Conservation (phyloP, 345 rosid species). For the Acer campestre region DNA sequence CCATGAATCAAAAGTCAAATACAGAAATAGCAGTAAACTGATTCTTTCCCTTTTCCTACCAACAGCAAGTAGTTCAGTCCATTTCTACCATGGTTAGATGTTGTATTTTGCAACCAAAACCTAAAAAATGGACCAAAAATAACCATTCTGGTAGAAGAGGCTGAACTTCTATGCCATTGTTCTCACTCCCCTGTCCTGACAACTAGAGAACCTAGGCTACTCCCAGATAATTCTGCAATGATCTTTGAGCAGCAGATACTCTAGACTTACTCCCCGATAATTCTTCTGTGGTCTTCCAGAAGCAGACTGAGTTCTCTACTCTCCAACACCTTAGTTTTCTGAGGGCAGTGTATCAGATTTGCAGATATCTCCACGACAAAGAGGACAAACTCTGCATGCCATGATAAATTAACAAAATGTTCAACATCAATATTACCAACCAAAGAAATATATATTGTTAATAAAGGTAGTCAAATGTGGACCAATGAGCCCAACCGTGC, state of each 20-base stretch:
- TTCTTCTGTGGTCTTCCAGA: slow-evolving; percentile 9
- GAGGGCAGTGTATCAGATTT: slow-evolving; percentile 45
- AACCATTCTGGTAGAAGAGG: slow-evolving; percentile 10
- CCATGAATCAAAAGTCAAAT: not conserved
- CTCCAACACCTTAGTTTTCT: slow-evolving; percentile 32
- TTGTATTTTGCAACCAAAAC: not conserved
- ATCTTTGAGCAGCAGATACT: not conserved
- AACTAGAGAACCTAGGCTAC: slow-evolving; percentile 2
- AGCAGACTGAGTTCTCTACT: not conserved
- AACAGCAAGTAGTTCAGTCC: slow-evolving; percentile 24
- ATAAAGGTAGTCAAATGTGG: not conserved
- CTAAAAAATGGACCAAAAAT: not conserved
- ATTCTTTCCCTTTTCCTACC: not conserved
- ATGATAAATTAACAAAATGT: slow-evolving; percentile 13
- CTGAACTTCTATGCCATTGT: slow-evolving; percentile 12
- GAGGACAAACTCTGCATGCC: slow-evolving; percentile 85
- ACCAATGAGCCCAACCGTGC: not conserved
- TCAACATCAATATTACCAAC: not conserved
- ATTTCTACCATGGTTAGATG: slow-evolving; percentile 15
- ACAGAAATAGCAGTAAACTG: slow-evolving; percentile 8
- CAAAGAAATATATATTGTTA: not conserved
- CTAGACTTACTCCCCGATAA: not conserved
- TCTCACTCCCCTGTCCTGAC: not conserved
- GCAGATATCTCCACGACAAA: slow-evolving; percentile 95
- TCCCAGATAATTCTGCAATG: not conserved